Percentiles rank a stretch among this genome's conserved stretches.
phyloP scores from a whole-genome alignment of 1,284 basidiomycete genomes.

The Tylopilus orsonianus region DNA sequence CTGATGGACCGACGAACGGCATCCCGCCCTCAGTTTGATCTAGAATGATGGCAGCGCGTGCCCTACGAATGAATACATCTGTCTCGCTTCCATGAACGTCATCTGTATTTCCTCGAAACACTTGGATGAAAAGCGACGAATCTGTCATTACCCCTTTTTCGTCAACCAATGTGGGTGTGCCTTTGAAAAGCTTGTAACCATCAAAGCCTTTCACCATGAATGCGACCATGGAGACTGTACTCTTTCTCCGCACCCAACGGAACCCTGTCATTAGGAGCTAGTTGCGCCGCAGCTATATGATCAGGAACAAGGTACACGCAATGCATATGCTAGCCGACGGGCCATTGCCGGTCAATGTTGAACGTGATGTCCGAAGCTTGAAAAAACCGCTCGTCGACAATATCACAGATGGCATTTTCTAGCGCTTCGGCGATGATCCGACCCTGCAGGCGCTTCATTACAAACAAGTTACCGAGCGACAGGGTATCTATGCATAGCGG shows the following conservation, averaged over 20 bases:
- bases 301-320: conserved; percentile 3
- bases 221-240: conserved; percentile 10
- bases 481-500: conserved; percentile 6
- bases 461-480: conserved; percentile 14
- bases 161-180: not conserved
- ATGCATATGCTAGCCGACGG: conserved; percentile 8
- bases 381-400: conserved; percentile 16
- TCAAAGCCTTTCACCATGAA: conserved; percentile 20
- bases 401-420: conserved; percentile 14
- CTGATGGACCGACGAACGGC: conserved; percentile 6
- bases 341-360: conserved; percentile 9
- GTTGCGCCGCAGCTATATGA: not conserved
- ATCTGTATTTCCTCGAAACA: conserved; percentile 11
- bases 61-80: conserved; percentile 6
- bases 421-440: conserved; percentile 10
- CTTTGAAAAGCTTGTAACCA: conserved; percentile 9
- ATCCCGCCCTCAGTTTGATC: not conserved
- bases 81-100: conserved; percentile 5
- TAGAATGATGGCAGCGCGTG: conserved; percentile 7
- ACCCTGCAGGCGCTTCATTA: conserved; percentile 9
- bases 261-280: not conserved
- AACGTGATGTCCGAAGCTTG: conserved; percentile 16
- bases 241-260: not conserved
- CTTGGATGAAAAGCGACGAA: conserved; percentile 15
- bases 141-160: conserved; percentile 16